Evolutionary conservation across 2,329 filamentous ascomycete species (phyloP), one percentile per base, ranked within the genome.

Genomic region (Aspergillus flavus): DNA sequence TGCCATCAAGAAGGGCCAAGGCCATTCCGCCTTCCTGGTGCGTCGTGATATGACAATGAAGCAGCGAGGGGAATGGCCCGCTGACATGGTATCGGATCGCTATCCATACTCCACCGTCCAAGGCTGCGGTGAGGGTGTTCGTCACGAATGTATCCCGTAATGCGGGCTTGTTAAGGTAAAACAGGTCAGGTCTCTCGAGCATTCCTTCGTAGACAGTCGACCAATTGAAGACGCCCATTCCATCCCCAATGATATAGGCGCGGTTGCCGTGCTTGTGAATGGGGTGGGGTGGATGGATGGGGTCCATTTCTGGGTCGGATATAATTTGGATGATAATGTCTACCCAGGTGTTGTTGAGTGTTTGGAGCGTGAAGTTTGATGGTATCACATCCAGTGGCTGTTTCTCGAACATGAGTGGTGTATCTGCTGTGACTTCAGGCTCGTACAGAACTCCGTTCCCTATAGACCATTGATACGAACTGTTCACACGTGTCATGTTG

Each of bases 1-100:
- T 26, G 6, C 52, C 52, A n/a, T 55, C 52, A 19, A 55, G 52
- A 23, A 55, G 52, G 19, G 52, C 52, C 32, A 55, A 28, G 14
- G 52, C 52, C 52, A 55, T 55, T 5, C 52, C 52, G 11, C 52
- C 52, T 14, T 55, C 52, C 52, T 55, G 52, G 52, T 55, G 52
- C 34, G 52, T 55, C 19, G 52, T 19, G 30, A 55, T 55, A 39
- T 55, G 52, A 4, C 52, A 55, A 39, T 55, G 52, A 26, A 55
- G 52, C n/a, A 55, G 21, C 52, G 52, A 55, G 12, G 52, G 52
- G 7, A 55, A 55, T 26, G 52, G 52, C 4, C 32, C 32, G 11
- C n/a, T 21, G 30, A 39, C 34, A 26, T 39, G 6, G 34, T 55
- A 55, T 14, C 52, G 52, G 9, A 55, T 55, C 6, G 52, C 52